These are phyloP conservation scores for Pythium chondricola DNA, from an alignment of 352 stramenopile genomes.

Conservation along the genomic window DNA sequence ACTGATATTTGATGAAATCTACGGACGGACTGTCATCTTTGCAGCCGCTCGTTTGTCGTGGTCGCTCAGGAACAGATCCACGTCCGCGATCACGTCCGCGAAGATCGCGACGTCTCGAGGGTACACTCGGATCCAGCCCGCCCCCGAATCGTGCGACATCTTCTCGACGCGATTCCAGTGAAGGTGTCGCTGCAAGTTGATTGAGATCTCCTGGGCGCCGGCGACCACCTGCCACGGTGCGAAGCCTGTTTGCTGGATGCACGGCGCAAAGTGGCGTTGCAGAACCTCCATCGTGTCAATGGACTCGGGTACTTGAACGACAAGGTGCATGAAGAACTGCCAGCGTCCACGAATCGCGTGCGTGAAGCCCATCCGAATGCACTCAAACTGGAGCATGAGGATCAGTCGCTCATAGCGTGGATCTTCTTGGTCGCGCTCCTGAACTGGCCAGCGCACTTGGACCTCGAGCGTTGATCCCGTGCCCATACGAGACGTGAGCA, in stretches of 20 bases:
- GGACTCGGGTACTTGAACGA: conserved; percentile 54
- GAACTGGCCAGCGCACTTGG: conserved; percentile 81
- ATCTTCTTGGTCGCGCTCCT: conserved; percentile 84
- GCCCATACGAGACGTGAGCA: conserved; percentile 79
- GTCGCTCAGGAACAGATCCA: conserved; percentile 63
- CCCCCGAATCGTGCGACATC: conserved; percentile 82
- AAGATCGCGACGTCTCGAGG: conserved; percentile 69
- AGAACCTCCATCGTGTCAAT: conserved; percentile 55
- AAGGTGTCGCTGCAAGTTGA: conserved; percentile 82
- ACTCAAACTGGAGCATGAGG: conserved; percentile 84
- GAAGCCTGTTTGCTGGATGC: conserved; percentile 79
- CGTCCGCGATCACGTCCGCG: conserved; percentile 63
- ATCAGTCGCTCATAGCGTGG: conserved; percentile 81
- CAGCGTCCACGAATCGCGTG: conserved; percentile 73
- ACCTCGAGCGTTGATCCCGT: conserved; percentile 78
- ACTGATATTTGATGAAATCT: no score
- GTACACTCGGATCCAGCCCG: conserved; percentile 84
- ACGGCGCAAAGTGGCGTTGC: conserved; percentile 59
- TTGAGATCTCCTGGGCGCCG: conserved; percentile 81
- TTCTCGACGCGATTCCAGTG: conserved; percentile 87
- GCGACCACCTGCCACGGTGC: conserved; percentile 80
- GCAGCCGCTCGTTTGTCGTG: conserved; percentile 35
- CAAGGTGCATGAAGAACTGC: conserved; percentile 82
- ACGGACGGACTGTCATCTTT: no score
- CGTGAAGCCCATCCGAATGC: conserved; percentile 60